A percentile compares a stretch with the other conserved stretches of the same genome.
These are phyloP conservation scores for Talaromyces sp. DNA, from an alignment of 2,329 filamentous ascomycete species.

Conservation along the genomic window DNA sequence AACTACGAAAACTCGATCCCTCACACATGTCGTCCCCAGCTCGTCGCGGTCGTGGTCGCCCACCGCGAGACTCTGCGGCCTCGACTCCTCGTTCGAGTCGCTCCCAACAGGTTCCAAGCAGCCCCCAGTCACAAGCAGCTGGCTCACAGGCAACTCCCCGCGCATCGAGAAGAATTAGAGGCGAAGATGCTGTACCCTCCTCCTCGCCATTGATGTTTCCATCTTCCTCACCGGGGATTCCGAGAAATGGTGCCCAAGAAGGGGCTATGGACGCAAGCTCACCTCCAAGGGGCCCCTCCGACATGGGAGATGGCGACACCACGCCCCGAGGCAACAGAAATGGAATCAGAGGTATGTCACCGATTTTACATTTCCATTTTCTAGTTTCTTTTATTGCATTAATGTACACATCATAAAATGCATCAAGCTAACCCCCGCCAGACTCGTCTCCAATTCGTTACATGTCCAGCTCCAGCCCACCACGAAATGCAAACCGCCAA, in stretches of 20 bases:
- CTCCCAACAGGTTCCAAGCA: constrained; percentile 29
- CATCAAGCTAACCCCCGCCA: constrained; percentile 30
- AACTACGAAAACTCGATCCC: not conserved
- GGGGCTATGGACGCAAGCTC: constrained; percentile 45
- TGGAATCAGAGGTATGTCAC: constrained; percentile 34
- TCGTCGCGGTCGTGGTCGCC: constrained; percentile 35
- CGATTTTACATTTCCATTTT: not conserved
- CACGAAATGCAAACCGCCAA: constrained; percentile 50
- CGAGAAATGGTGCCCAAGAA: constrained; percentile 36
- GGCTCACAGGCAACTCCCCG: constrained; percentile 41
- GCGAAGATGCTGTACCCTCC: constrained; percentile 44
- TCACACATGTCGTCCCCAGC: constrained; percentile 39
- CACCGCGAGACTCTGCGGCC: constrained; percentile 34
- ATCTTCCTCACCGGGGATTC: constrained; percentile 50
- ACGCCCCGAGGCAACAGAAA: constrained; percentile 37
- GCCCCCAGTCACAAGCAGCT: constrained; percentile 20
- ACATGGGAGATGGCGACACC: constrained; percentile 37
- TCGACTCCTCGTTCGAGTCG: constrained; percentile 32
- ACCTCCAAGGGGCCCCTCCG: constrained; percentile 37
- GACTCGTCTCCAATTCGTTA: constrained; percentile 93
- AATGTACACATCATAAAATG: not conserved
- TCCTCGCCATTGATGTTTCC: constrained; percentile 80
- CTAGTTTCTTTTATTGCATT: not conserved
- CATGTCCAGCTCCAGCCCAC: constrained; percentile 81
- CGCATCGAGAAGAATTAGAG: constrained; percentile 37